Conservation (phyloP, 306 rosid species). For the Hippophae rhamnoides region DNA sequence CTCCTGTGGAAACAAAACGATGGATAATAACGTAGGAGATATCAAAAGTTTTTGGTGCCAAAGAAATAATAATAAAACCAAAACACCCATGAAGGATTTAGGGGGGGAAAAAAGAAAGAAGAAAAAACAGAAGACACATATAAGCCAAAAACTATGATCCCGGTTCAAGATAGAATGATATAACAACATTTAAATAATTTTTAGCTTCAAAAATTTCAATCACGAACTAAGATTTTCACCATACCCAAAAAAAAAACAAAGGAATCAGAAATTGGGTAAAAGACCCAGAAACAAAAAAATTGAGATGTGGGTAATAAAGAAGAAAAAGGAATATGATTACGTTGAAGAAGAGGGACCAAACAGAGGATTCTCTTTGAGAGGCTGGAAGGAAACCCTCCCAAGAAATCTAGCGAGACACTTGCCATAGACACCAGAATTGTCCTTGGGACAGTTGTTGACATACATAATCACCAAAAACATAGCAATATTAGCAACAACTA, state of each 20-base stretch:
- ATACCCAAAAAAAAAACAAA: background rate
- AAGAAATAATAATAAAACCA: no score
- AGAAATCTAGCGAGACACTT: conserved; percentile 52
- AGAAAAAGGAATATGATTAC: conserved; percentile 27
- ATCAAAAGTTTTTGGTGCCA: no score
- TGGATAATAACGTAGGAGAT: background rate
- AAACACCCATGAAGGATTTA: no score
- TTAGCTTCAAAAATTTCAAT: background rate
- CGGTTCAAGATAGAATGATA: no score
- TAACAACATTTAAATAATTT: background rate
- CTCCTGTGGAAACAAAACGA: background rate
- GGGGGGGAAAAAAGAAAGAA: no score
- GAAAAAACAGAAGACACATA: no score
- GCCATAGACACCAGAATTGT: conserved; percentile 25
- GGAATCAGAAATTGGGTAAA: background rate
- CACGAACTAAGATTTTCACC: background rate
- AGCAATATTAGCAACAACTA: conserved; percentile 53
- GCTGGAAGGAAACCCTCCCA: conserved; percentile 62
- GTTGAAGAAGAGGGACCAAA: conserved; percentile 77
- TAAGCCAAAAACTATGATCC: no score
- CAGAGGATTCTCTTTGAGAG: conserved; percentile 63
- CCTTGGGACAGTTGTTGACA: conserved; percentile 61
- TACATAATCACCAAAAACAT: conserved; percentile 56
- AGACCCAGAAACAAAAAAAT: conserved; percentile 1
- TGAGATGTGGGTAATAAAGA: background rate